Evolutionary conservation across 306 rosid species (phyloP).

Genomic region (Adenanthera pavonina): DNA sequence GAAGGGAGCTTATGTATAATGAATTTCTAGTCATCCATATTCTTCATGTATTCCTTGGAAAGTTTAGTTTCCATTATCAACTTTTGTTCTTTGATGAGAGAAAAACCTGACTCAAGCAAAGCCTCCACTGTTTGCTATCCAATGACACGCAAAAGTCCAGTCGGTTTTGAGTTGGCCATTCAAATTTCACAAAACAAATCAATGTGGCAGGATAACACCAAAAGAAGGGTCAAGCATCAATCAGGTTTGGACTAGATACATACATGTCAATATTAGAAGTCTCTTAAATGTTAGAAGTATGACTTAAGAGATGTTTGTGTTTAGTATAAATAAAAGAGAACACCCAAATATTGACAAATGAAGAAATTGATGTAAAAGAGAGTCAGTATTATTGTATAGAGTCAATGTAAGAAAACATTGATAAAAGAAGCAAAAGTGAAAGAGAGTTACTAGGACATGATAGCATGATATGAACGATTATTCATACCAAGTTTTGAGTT

Average conservation of each 20-base stretch:
- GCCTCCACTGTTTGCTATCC: constrained; percentile 89
- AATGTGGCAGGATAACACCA: background rate
- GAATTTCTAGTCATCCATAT: constrained; percentile 63
- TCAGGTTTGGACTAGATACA: constrained; percentile 9
- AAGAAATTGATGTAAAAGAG: constrained; percentile 1
- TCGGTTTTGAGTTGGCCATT: constrained; percentile 8
- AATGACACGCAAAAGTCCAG: constrained; percentile 45
- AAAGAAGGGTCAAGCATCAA: constrained; percentile 2
- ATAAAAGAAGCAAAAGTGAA: background rate
- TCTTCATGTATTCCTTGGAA: constrained; percentile 97
- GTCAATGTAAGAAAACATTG: background rate
- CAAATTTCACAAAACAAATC: constrained; percentile 31
- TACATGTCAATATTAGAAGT: constrained; percentile 15
- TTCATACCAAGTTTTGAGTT: background rate
- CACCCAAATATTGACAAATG: background rate
- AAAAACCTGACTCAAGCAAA: constrained; percentile 81
- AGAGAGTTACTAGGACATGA: background rate
- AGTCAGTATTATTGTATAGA: background rate
- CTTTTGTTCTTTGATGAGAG: constrained; percentile 81
- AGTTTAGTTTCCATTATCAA: constrained; percentile 87
- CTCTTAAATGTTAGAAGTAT: constrained; percentile 7
- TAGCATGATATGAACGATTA: background rate
- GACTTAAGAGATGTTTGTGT: background rate
- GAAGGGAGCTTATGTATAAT: background rate
- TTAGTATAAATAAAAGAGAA: background rate